Base-by-base conservation (phyloP, 768 basidiomycete genomes). In the Mycena albidolilacea region DNA sequence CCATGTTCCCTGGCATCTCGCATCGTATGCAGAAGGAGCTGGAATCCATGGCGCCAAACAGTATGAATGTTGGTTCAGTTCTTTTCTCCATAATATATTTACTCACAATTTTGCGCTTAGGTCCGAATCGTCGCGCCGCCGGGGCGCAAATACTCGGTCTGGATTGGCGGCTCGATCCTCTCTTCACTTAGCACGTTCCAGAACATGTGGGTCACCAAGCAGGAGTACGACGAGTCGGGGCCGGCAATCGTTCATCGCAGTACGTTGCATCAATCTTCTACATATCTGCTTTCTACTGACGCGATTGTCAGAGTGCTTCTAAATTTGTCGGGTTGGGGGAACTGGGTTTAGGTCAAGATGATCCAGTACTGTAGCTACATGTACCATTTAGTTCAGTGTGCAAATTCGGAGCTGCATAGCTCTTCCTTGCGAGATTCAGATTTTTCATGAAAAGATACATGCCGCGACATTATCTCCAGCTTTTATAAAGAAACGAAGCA, bases 11-110 rank as follows among this genome's bases (percentile, higher is more conserved):
- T 35, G 75, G 75, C 39, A 70, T 76, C n/a, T 65, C 71, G 88
- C 65, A 90, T 88, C 87, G 91, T 76, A 90, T 92, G 90, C 89
- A 91, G 83, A 91, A 90, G 86, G 91, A 92, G 83, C 86, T 92
- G 78, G 89, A 88, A 66, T 83, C 87, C 30, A 86, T 90, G 75
- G 87, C 90, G 68, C 90, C 91, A 52, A 86, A 89, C 70, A 89
- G 88, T 78, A 89, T 93, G 87, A 91, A 90, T 88, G 84, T 82
- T 7, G 6, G 60, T 55, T 17, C 7, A 14, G 19, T 30, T 41
- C 10, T 21, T 10, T 19, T 19, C 10, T 35, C 10, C 2, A 7
- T 19, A 1, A 9, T 43, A 19, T 9, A 37, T 19, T 0, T 60
- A 7, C 35, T 21, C 30, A 44, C 39, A 43, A 19, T 30, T 30